Evolutionary conservation across 352 stramenopile species (phyloP), one percentile per base, ranked within the genome.

Genomic region (Globisporangium iwayamae): DNA sequence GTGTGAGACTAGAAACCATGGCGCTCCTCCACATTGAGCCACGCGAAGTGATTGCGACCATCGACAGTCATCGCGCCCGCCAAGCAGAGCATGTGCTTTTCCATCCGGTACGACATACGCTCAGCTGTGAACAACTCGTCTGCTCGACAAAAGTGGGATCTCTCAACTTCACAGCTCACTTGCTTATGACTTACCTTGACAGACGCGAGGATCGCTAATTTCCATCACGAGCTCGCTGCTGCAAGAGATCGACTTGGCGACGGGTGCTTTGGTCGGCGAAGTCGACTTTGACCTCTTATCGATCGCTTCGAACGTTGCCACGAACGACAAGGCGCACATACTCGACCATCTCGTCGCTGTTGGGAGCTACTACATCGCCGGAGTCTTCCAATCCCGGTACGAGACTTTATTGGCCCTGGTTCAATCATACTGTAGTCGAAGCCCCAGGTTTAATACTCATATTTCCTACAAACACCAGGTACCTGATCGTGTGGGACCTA

Each of bases 401-500:
- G 64, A n/a, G 11, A 2, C 7, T 30, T 38, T 30, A 11, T 55
- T 41, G 30, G 30, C n/a, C 22, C 18, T 57, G 9, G 5, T 13
- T 13, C 1, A 39, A 10, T 13, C 4, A 28, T 10, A n/a, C 9
- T 8, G 18, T 51, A 28, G 36, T 30, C n/a, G 1, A 8, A 51
- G n/a, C 2, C n/a, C 16, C 16, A 4, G 11, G 1, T 56, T 16
- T 46, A 13, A 68, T 14, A 3, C 32, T 36, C 32, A 36, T 36
- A 4, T 36, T 36, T 7, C 32, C 32, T 36, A 8, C 18, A 64
- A 20, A 41, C 6, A 16, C n/a, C 30, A 81, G 69, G 6, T 81
- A 61, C 43, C 57, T 92, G 13, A 69, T 87, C 1, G 72, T 90
- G 10, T 94, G 85, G 85, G 76, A 92, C 36, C 63, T 94, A 20